Evolutionary conservation across 225 moss, liverwort and hornwort species (phyloP), one percentile per base, ranked within the genome.

Genomic region (Pseudoscleropodium purum): DNA sequence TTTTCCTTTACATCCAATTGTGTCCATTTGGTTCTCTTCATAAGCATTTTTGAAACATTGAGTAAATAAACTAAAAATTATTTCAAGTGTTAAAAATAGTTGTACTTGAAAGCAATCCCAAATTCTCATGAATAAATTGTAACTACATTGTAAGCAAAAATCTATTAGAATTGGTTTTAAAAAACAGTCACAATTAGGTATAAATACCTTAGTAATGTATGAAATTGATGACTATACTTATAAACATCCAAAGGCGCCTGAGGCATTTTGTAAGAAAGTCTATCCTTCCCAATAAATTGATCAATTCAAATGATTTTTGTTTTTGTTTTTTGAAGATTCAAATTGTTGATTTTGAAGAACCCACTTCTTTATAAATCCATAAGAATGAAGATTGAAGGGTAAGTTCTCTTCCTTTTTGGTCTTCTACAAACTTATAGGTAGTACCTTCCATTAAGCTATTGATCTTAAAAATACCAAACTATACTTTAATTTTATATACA

Each of bases 11-110:
- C 23, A 57, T 0, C 11, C 3, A 27, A 27, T 18, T 27, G 7
- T 10, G 0, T 26, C 6, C 0, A 0, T 56, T 56, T 13, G 2
- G 0, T 17, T 79, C 1, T 56, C 10, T 56, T 57, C 0, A 0
- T 1, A 17, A 0, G 9, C 15, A 54, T 79, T 56, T 5, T 24
- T 37, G 0, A 7, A 21, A 78, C 9, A 37, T 3, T 0, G 1
- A 16, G 16, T 37, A 15, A 56, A 37, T 37, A 79, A 37, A 25
- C 4, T 37, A 56, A 9, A 0, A 56, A 10, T 3, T 25, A 24
- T 37, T 37, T 5, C 7, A 56, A 37, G 0, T 56, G 2, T 1
- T 78, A 2, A 15, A 34, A 37, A 24, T 2, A 54, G 0, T 24
- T 54, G 37, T 15, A 15, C 0, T 6, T 23, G 12, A 77, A 77